Conservation (phyloP, 2,329 filamentous ascomycete species). For the Teratosphaeria epicoccoides region DNA sequence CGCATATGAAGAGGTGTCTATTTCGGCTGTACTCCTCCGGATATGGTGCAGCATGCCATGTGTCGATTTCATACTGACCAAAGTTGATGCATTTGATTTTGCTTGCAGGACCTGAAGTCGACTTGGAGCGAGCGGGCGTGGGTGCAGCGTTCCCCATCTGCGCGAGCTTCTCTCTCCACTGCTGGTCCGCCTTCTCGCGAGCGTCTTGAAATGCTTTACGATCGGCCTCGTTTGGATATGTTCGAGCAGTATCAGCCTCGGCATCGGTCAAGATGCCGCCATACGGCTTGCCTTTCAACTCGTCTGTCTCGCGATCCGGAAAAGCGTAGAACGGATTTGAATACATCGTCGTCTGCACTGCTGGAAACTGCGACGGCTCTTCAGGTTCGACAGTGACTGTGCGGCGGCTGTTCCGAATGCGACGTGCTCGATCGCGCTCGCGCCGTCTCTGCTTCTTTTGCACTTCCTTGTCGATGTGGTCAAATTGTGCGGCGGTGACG, state of each 20-base stretch:
- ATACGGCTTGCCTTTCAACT: constrained; percentile 85
- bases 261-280: constrained; percentile 81
- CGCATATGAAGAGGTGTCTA: constrained; percentile 94
- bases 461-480: constrained; percentile 26
- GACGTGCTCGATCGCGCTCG: constrained; percentile 33
- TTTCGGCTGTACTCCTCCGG: constrained; percentile 97
- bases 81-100: constrained; percentile 99
- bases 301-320: constrained; percentile 78
- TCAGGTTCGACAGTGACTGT: constrained; percentile 30
- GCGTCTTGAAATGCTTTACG: constrained; percentile 81
- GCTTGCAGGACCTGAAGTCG: constrained; percentile 67
- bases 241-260: constrained; percentile 85
- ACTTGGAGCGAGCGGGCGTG: constrained; percentile 44
- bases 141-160: constrained; percentile 54
- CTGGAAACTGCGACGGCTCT: constrained; percentile 42
- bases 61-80: constrained; percentile 94
- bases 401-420: constrained; percentile 33
- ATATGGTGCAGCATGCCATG: constrained; percentile 97
- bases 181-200: constrained; percentile 80
- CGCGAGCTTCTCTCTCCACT: constrained; percentile 65
- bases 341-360: constrained; percentile 52
- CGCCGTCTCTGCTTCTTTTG: constrained; percentile 45
- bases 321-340: constrained; percentile 79
- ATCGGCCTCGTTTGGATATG: constrained; percentile 69
- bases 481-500: constrained; percentile 25